These are phyloP conservation scores for Lasiosphaeria hispida DNA, from an alignment of 495 filamentous ascomycete species.

Conservation along the genomic window DNA sequence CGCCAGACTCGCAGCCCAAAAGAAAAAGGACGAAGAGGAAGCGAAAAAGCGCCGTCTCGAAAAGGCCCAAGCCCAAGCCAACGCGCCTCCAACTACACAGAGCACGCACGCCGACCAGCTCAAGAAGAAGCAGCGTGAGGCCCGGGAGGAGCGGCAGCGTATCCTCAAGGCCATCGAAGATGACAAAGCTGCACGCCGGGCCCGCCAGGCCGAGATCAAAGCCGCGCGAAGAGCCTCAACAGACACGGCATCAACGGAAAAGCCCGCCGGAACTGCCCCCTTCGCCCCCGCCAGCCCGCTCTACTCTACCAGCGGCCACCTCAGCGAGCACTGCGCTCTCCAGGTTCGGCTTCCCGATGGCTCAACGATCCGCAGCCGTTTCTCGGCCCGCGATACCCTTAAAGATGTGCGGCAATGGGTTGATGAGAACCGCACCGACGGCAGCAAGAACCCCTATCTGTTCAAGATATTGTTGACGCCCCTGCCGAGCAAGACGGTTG, in stretches of 20 bases:
- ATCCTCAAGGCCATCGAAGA: constrained; percentile 63
- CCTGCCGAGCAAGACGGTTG: constrained; percentile 67
- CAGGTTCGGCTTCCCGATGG: constrained; percentile 87
- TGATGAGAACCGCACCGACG: constrained; percentile 44
- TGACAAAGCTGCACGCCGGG: constrained; percentile 62
- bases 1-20: constrained; percentile 25
- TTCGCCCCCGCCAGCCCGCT: constrained; percentile 20
- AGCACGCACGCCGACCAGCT: constrained; percentile 48
- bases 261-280: not conserved
- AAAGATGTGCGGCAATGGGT: constrained; percentile 75
- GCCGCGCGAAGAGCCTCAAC: constrained; percentile 29
- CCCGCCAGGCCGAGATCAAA: constrained; percentile 49
- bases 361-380: constrained; percentile 68
- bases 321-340: constrained; percentile 55
- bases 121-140: constrained; percentile 52
- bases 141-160: constrained; percentile 56
- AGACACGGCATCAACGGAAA: constrained; percentile 10
- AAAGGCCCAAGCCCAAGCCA: constrained; percentile 34
- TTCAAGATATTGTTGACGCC: constrained; percentile 85
- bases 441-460: constrained; percentile 56
- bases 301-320: constrained; percentile 16
- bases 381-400: constrained; percentile 64
- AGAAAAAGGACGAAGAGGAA: constrained; percentile 32
- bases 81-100: constrained; percentile 30
- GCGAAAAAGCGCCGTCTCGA: constrained; percentile 25